Conservation (phyloP, 192 early-diverging fungal genomes). For the Funneliformis mosseae region DNA sequence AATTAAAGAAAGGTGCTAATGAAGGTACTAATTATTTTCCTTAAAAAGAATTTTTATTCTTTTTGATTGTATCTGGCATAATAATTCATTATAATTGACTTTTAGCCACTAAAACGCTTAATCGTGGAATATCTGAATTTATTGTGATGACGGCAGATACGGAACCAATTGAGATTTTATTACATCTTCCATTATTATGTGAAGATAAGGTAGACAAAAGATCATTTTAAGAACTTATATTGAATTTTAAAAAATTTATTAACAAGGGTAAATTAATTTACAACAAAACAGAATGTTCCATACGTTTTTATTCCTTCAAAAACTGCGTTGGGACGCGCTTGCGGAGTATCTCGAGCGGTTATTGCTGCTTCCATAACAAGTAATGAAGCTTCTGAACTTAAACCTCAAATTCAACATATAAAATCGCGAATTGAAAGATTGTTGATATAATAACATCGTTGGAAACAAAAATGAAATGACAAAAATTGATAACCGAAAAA, state of each 20-base stretch:
- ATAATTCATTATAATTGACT: background rate
- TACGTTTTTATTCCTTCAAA: slow-evolving; percentile 99
- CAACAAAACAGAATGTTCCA: slow-evolving; percentile 93
- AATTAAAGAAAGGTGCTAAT: slow-evolving; percentile 99
- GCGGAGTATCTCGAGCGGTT: slow-evolving; percentile 93
- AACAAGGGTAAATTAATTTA: background rate
- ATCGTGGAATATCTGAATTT: slow-evolving; percentile 98
- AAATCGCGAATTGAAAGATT: slow-evolving; percentile 95
- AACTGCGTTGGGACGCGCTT: slow-evolving; percentile 94
- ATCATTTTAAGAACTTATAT: background rate
- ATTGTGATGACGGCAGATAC: slow-evolving; percentile 99
- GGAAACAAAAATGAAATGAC: too few species aligned
- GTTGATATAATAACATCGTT: slow-evolving; percentile 57
- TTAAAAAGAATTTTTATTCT: background rate
- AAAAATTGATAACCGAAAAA: too few species aligned
- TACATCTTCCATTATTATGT: slow-evolving; percentile 96
- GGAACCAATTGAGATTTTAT: slow-evolving; percentile 95
- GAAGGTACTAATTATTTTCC: slow-evolving; percentile 54
- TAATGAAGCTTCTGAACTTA: slow-evolving; percentile 96
- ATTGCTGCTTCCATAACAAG: slow-evolving; percentile 93
- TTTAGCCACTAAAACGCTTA: slow-evolving; percentile 94
- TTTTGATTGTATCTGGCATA: background rate
- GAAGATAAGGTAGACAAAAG: slow-evolving; percentile 84
- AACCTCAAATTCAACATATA: slow-evolving; percentile 86
- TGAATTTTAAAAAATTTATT: background rate